Conservation (phyloP, 768 basidiomycete species). For the Amanita inopinata region DNA sequence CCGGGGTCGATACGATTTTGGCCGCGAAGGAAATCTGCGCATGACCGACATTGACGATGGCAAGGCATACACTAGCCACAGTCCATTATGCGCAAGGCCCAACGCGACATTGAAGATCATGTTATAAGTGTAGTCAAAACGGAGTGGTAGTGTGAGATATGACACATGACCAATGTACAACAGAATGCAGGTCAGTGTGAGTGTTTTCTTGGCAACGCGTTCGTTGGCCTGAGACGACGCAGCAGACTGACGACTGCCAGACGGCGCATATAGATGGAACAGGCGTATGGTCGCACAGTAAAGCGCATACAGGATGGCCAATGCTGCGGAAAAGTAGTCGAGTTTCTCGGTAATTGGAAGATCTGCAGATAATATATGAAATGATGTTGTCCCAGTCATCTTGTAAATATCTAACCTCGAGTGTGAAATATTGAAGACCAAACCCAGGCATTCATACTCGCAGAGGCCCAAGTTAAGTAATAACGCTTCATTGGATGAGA, state of each 20-base stretch:
- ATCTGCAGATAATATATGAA: slow-evolving; percentile 38
- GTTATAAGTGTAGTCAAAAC: slow-evolving; percentile 93
- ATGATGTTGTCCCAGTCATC: neutral
- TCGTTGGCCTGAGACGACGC: neutral
- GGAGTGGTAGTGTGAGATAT: slow-evolving; percentile 66
- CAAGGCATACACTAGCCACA: slow-evolving; percentile 74
- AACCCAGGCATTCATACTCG: slow-evolving; percentile 85
- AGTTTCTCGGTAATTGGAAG: slow-evolving; percentile 74
- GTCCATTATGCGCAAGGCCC: slow-evolving; percentile 67
- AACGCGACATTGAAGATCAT: slow-evolving; percentile 73
- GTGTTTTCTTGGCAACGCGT: slow-evolving; percentile 20
- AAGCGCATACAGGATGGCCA: slow-evolving; percentile 73
- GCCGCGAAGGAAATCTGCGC: slow-evolving; percentile 42
- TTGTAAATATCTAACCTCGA: slow-evolving; percentile 38
- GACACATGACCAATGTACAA: slow-evolving; percentile 62
- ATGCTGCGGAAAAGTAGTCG: slow-evolving; percentile 92
- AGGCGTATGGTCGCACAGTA: slow-evolving; percentile 72
- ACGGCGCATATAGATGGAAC: slow-evolving; percentile 58
- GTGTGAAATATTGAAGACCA: slow-evolving; percentile 92
- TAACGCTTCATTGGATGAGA: slow-evolving; percentile 62
- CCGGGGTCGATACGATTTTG: slow-evolving; percentile 48
- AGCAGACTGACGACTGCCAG: slow-evolving; percentile 13
- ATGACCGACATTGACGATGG: slow-evolving; percentile 37
- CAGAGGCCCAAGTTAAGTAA: slow-evolving; percentile 55
- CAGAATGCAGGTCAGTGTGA: slow-evolving; percentile 45